These are phyloP conservation scores for Salix dunnii DNA, from an alignment of 345 rosid species.

Conservation along the genomic window DNA sequence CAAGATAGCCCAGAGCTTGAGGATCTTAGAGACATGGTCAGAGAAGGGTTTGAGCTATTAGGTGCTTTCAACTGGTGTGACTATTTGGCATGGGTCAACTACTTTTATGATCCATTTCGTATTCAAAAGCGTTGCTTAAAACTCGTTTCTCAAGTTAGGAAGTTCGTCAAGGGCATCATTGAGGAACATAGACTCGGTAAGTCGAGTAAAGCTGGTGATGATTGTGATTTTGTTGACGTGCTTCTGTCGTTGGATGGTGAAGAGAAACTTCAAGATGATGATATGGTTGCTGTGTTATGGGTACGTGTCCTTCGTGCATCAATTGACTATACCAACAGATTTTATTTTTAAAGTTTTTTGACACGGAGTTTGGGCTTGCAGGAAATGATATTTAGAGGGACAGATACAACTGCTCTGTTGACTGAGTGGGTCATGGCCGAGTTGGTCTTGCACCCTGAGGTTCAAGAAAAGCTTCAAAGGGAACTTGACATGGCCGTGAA, in stretches of 20 bases:
- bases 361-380: slow-evolving; percentile 15
- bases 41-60: slow-evolving; percentile 77
- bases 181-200: slow-evolving; percentile 43
- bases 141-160: slow-evolving; percentile 67
- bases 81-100: slow-evolving; percentile 59
- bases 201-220: slow-evolving; percentile 19
- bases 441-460: slow-evolving; percentile 56
- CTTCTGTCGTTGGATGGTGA: slow-evolving; percentile 68
- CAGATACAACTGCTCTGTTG: slow-evolving; percentile 80
- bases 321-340: too few relatives aligned
- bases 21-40: slow-evolving; percentile 54
- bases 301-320: slow-evolving; percentile 23
- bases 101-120: slow-evolving; percentile 53
- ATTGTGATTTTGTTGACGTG: slow-evolving; percentile 74
- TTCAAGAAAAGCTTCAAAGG: slow-evolving; percentile 48
- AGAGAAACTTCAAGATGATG: slow-evolving; percentile 69
- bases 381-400: slow-evolving; percentile 95
- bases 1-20: slow-evolving; percentile 35
- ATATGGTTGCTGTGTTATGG: slow-evolving; percentile 89
- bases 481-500: slow-evolving; percentile 36
- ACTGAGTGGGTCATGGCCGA: slow-evolving; percentile 94
- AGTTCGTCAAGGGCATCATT: slow-evolving; percentile 50
- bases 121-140: slow-evolving; percentile 58
- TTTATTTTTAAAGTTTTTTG: background rate
- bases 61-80: slow-evolving; percentile 87